These are phyloP conservation scores for Pichia sorboxylosa DNA, from an alignment of 1,139 yeast species.

Conservation along the genomic window DNA sequence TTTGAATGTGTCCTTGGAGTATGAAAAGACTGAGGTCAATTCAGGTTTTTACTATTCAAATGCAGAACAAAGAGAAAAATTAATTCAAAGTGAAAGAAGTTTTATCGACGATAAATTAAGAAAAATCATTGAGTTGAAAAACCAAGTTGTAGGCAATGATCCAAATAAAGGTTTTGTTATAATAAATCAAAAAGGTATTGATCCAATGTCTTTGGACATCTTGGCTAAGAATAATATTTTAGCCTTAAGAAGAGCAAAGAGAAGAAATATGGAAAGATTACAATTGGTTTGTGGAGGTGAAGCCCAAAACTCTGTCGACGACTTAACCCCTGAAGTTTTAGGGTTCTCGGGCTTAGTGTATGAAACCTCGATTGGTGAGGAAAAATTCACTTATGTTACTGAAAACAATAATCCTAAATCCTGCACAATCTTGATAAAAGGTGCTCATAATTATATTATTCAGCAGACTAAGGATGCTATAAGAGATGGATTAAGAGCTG, in stretches of 20 bases:
- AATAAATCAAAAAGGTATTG: constrained; percentile 93
- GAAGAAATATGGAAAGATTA: constrained; percentile 97
- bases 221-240: constrained; percentile 87
- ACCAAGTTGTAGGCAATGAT: constrained; percentile 76
- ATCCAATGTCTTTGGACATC: constrained; percentile 93
- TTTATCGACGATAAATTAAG: constrained; percentile 90
- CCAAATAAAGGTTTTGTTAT: constrained; percentile 77
- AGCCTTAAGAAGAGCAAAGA: constrained; percentile 94
- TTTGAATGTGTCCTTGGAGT: constrained; percentile 87
- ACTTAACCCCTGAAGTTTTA: constrained; percentile 67
- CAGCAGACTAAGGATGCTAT: constrained; percentile 94
- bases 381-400: constrained; percentile 91
- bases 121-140: constrained; percentile 86
- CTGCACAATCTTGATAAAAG: constrained; percentile 84
- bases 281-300: constrained; percentile 96
- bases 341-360: constrained; percentile 89
- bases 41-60: constrained; percentile 90
- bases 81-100: constrained; percentile 86
- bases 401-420: constrained; percentile 87
- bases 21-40: constrained; percentile 96
- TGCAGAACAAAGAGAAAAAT: constrained; percentile 93
- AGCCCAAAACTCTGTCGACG: constrained; percentile 96
- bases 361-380: constrained; percentile 93
- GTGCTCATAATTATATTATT: constrained; percentile 80
- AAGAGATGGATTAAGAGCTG: constrained; percentile 92